These are phyloP conservation scores for Blakeslea trispora DNA, from an alignment of 371 early-diverging fungal genomes.

Conservation along the genomic window DNA sequence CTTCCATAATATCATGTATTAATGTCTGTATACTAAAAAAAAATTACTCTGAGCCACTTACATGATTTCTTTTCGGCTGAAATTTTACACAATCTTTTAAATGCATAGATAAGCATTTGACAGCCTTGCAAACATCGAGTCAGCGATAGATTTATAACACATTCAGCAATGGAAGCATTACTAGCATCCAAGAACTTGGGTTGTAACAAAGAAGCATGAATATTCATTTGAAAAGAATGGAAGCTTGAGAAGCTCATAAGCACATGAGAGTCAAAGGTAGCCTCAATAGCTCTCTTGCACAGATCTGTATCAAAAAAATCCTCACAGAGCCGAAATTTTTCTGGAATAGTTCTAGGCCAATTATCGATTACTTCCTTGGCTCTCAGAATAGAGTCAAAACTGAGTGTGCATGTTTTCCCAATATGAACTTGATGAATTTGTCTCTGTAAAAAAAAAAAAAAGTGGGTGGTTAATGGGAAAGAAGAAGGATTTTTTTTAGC, in stretches of 20 bases:
- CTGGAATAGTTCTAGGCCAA: slow-evolving; percentile 6
- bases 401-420: slow-evolving; percentile 15
- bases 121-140: slow-evolving; percentile 3
- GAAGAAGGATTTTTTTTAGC: no score
- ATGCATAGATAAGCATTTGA: slow-evolving; percentile 8
- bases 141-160: slow-evolving; percentile 12
- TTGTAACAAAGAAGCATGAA: slow-evolving; percentile 17
- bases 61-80: not conserved
- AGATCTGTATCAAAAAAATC: slow-evolving; percentile 1
- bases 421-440: slow-evolving; percentile 11
- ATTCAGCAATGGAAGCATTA: slow-evolving; percentile 6
- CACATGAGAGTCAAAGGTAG: not conserved
- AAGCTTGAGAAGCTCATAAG: slow-evolving; percentile 15
- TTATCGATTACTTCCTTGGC: slow-evolving; percentile 12
- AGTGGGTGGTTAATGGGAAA: no score
- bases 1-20: not conserved
- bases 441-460: not conserved
- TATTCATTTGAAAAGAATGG: not conserved
- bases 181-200: slow-evolving; percentile 6
- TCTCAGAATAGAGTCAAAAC: slow-evolving; percentile 16
- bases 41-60: slow-evolving; percentile 7
- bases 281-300: slow-evolving; percentile 8
- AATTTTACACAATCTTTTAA: not conserved
- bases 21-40: not conserved
- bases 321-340: slow-evolving; percentile 10